Evolutionary conservation across 23 red algal genomes (phyloP).

Genomic region (Cyanidium caldarium): DNA sequence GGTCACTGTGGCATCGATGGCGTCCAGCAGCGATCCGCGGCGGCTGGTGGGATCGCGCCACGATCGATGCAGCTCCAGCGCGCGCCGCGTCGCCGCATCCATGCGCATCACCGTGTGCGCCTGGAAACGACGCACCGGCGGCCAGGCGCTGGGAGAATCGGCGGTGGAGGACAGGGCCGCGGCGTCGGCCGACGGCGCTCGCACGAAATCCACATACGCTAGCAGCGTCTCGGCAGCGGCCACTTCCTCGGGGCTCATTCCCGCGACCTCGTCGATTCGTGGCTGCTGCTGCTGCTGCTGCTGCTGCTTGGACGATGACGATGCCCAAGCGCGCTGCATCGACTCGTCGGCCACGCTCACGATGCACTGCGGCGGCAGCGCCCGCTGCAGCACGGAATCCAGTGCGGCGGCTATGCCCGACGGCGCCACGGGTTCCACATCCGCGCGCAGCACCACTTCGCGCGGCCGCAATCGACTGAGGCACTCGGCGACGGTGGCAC

Average conservation of each 20-base stretch:
- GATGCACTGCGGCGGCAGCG: not conserved
- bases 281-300: not conserved
- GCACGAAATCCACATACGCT: not conserved
- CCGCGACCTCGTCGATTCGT: not conserved
- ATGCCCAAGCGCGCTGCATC: no score
- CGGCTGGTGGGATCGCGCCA: not conserved
- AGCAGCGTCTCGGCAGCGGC: slow-evolving; percentile 2
- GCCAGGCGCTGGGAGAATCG: not conserved
- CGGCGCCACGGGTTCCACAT: not conserved
- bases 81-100: slow-evolving; percentile 11
- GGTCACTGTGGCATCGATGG: slow-evolving; percentile 8
- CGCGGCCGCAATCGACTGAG: slow-evolving; percentile 9
- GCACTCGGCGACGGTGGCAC: not conserved
- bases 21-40: slow-evolving; percentile 6
- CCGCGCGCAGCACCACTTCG: slow-evolving; percentile 4
- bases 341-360: not conserved
- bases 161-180: not conserved
- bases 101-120: slow-evolving; percentile 12
- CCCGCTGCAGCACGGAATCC: not conserved
- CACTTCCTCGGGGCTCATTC: not conserved
- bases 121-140: not conserved
- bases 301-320: no score
- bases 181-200: not conserved
- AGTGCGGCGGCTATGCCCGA: not conserved
- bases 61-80: slow-evolving; percentile 5